phyloP scores from a whole-genome alignment of 768 basidiomycete genomes.

The Suillus sp. region DNA sequence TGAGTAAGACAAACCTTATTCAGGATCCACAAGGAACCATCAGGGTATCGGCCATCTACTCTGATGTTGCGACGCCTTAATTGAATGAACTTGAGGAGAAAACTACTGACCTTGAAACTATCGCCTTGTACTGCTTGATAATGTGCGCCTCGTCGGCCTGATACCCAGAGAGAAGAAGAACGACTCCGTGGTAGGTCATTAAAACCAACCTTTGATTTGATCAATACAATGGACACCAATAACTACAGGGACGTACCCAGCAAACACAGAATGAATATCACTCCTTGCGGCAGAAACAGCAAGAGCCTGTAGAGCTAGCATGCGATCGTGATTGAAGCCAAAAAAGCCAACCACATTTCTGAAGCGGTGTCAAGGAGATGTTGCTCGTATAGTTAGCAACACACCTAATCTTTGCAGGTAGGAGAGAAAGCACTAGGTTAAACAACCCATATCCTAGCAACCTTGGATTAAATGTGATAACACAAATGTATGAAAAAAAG shows the following conservation, averaged over 20 bases:
- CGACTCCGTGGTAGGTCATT: conserved; percentile 79
- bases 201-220: conserved; percentile 57
- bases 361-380: conserved; percentile 5
- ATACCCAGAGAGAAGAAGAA: conserved; percentile 71
- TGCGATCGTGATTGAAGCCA: conserved; percentile 74
- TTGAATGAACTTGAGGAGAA: neutral
- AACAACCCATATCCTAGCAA: conserved; percentile 61
- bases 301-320: conserved; percentile 66
- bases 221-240: conserved; percentile 4
- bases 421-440: conserved; percentile 76
- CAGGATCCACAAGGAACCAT: conserved; percentile 72
- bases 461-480: conserved; percentile 2
- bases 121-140: conserved; percentile 59
- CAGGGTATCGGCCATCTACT: conserved; percentile 58
- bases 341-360: conserved; percentile 75
- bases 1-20: conserved; percentile 49
- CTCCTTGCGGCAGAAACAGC: conserved; percentile 64
- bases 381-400: conserved; percentile 19
- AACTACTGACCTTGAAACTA: conserved; percentile 61
- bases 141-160: conserved; percentile 73
- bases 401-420: conserved; percentile 72
- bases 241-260: conserved; percentile 51
- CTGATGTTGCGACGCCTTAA: conserved; percentile 32
- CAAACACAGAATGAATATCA: conserved; percentile 77
- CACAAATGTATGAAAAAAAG: conserved; percentile 19